Evolutionary conservation across 164 flowering plant species (phyloP), one percentile per base, ranked within the genome.

Genomic region (Aristolochia fimbriata): DNA sequence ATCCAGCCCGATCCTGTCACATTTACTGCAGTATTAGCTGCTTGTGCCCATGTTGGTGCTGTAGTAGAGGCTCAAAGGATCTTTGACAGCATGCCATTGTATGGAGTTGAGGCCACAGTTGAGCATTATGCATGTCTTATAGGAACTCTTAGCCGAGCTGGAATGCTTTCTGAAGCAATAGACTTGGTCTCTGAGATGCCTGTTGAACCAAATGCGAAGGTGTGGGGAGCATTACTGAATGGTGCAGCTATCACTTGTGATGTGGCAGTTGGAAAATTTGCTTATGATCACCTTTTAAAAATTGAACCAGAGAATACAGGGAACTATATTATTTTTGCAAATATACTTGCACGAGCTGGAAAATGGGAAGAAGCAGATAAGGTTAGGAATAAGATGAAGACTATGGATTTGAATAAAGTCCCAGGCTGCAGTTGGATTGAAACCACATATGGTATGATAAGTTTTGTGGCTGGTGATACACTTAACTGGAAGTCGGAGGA

Each of bases 41-140:
- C 86, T 64, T 92, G 95, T 78, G 83, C 84, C 62, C 95, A 83
- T 71, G 72, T 87, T 20, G 98, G 96, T 61, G 24, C 71, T 52
- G 83, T 83, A 7, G 77, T 72, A 60, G 75, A 81, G 70, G 93
- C 96, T 62, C 65, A 70, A 68, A 48, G 66, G 56, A 76, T 87
- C 59, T 83, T 92, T 51, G 51, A 83, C 55, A 2, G 71, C 30
- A 76, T 92, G 86, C 30, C 62, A 27, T 56, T 70, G 25, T 81
- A 78, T 64, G 78, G 84, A 21, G 71, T 88, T 59, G 60, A 67
- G 27, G 93, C 96, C 15, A 58, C 64, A 27, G 65, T 69, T 6
- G 90, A 88, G 77, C 96, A 88, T 58, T 83, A 84, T 81, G 91
- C 98, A 64, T 92, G 98, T 73, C 75, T 87, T 76, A 91, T 81